Conservation (phyloP, 2,329 filamentous ascomycete species). For the Colletotrichum karsti region DNA sequence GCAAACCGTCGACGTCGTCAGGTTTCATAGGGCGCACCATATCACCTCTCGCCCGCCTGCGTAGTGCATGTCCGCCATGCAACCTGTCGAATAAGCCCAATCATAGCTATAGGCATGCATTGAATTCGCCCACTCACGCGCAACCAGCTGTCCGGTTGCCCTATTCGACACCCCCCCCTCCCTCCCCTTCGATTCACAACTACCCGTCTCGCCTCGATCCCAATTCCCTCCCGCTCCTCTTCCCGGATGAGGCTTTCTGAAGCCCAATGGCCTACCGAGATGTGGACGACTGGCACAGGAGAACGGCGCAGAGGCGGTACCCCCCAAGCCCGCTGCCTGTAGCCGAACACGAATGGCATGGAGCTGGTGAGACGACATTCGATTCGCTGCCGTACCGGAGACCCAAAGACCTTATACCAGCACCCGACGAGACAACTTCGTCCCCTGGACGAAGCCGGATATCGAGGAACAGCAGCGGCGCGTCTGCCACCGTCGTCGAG, state of each 20-base stretch:
- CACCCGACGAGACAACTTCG: constrained; percentile 39
- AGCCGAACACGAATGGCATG: constrained; percentile 41
- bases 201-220: not conserved
- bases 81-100: constrained; percentile 27
- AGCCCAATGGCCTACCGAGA: constrained; percentile 32
- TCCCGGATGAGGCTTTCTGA: constrained; percentile 26
- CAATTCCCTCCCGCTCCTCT: not conserved
- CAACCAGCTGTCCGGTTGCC: constrained; percentile 28
- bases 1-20: constrained; percentile 15
- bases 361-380: constrained; percentile 34
- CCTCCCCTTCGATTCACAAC: constrained; percentile 3
- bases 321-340: constrained; percentile 33
- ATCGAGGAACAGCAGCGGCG: constrained; percentile 15
- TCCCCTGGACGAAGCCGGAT: constrained; percentile 33
- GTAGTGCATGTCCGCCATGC: constrained; percentile 26
- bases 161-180: not conserved
- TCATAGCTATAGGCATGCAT: constrained; percentile 25
- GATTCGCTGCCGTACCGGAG: constrained; percentile 46
- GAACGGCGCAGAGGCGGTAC: constrained; percentile 21
- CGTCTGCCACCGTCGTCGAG: constrained; percentile 16
- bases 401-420: constrained; percentile 37
- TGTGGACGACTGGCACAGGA: constrained; percentile 29
- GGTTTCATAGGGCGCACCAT: constrained; percentile 26
- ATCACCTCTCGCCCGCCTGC: constrained; percentile 23
- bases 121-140: constrained; percentile 23